These are phyloP conservation scores for Tephrocybe sp. DNA, from an alignment of 768 basidiomycete species.

Conservation along the genomic window DNA sequence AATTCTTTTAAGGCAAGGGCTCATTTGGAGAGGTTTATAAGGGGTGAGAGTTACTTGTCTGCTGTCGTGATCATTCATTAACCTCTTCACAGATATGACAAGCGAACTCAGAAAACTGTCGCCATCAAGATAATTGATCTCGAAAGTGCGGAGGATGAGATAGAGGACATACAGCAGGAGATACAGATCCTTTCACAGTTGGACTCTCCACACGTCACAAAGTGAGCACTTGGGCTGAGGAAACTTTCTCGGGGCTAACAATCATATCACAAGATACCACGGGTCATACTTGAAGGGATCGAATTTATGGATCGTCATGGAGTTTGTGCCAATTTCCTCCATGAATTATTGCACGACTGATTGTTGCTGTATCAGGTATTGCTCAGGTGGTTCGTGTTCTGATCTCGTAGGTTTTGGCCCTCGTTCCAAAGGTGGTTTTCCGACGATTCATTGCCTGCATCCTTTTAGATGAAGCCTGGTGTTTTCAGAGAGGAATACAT, in stretches of 20 bases:
- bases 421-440: constrained; percentile 5
- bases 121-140: constrained; percentile 99
- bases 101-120: constrained; percentile 92
- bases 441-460: constrained; percentile 13
- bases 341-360: constrained; percentile 4
- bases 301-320: constrained; percentile 99
- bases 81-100: constrained; percentile 74
- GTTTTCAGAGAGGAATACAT: constrained; percentile 98
- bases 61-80: neutral
- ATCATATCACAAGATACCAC: constrained; percentile 63
- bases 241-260: constrained; percentile 11
- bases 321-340: constrained; percentile 45
- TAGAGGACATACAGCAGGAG: constrained; percentile 99
- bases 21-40: constrained; percentile 99
- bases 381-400: constrained; percentile 96
- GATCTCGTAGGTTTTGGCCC: constrained; percentile 66
- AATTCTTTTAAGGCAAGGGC: constrained; percentile 74
- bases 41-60: constrained; percentile 55
- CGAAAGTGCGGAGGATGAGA: constrained; percentile 98
- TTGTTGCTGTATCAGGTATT: constrained; percentile 58
- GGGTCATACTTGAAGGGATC: constrained; percentile 95
- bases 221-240: constrained; percentile 47
- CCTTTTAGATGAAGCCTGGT: constrained; percentile 90
- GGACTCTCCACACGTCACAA: constrained; percentile 95
- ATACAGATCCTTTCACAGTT: constrained; percentile 97